phyloP scores from a whole-genome alignment of 208 protist species.

The Crithidia thermophila region DNA sequence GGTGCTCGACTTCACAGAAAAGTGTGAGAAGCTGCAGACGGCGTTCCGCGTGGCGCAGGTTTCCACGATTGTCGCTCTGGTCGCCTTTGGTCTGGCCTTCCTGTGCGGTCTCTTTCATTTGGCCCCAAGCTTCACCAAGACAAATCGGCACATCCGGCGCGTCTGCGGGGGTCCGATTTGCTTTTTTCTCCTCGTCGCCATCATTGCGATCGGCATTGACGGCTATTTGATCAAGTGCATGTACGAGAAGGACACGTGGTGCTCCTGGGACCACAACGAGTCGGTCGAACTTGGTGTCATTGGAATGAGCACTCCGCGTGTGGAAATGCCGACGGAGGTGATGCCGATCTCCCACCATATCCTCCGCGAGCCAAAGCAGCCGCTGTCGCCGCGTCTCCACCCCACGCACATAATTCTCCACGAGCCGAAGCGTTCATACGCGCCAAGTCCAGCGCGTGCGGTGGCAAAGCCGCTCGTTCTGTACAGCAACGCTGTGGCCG shows the following conservation, averaged over 20 bases:
- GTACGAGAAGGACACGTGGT: slow-evolving; percentile 33
- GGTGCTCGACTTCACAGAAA: slow-evolving; percentile 20
- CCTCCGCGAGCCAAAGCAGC: no score
- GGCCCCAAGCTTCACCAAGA: slow-evolving; percentile 17
- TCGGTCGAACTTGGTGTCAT: no score
- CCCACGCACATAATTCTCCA: no score
- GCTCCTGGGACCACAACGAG: no score
- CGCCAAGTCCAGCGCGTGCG: background rate
- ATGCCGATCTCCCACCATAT: background rate
- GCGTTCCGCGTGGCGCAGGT: slow-evolving; percentile 30
- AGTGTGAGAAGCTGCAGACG: slow-evolving; percentile 18
- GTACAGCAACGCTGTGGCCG: background rate
- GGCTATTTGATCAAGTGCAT: slow-evolving; percentile 18
- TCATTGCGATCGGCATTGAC: slow-evolving; percentile 1
- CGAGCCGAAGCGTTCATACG: background rate
- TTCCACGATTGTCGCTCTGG: slow-evolving; percentile 15
- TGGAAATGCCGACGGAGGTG: background rate
- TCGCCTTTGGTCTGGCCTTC: slow-evolving; percentile 8
- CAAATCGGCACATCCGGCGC: slow-evolving; percentile 5
- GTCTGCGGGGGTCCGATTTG: slow-evolving; percentile 25
- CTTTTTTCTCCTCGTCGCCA: slow-evolving; percentile 12
- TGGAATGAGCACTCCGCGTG: background rate
- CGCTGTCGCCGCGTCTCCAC: no score
- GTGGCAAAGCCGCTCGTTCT: background rate
- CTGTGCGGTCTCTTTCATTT: slow-evolving; percentile 25